Evolutionary conservation across 1,139 yeast species (phyloP), one percentile per base, ranked within the genome.

Genomic region (Entelexis paramagnoliae): DNA sequence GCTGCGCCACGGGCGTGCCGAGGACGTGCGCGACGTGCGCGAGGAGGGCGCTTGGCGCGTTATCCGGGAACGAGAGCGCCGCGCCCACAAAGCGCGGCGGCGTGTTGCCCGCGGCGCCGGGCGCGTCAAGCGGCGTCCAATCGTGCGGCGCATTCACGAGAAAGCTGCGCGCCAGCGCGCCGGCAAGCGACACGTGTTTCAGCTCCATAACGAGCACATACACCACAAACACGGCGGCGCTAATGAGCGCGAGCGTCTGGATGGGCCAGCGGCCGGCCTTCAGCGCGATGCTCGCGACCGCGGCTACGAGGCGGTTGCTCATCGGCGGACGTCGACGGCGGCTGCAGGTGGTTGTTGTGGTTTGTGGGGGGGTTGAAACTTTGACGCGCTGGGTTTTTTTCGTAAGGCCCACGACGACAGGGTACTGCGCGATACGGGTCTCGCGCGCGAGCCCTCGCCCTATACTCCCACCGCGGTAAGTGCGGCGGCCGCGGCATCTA

Each of bases 171-270:
- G 67, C 57, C 39, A 64, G 58, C 34, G 60, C 46, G 26, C 46
- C 46, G 28, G 54, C 52, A 40, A 55, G 47, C 38, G 52, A 39
- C 16, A 85, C 59, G 84, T 83, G 64, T 86, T 95, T 39, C 88
- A 82, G 20, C 87, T 79, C 17, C 91, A 78, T 60, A 87, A 75
- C 67, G 87, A 91, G 13, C 93, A 87, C 52, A 84, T 72, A 10
- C 95, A 82, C 2, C 95, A 94, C 54, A 86, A 69, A 52, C 87
- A 69, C 29, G 14, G 51, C 36, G 44, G 52, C 35, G 10, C 93
- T 76, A 17, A 89, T 78, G 57, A 80, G 64, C 49, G 88, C 80
- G 55, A 91, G 80, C 55, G 89, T 78, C 67, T 91, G 98, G 60
- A 91, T 87, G 33, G 99, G 99, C 62, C 82, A 78, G 59, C 78